phyloP scores from a whole-genome alignment of 2,329 filamentous ascomycete genomes.

The Alternaria sp. region DNA sequence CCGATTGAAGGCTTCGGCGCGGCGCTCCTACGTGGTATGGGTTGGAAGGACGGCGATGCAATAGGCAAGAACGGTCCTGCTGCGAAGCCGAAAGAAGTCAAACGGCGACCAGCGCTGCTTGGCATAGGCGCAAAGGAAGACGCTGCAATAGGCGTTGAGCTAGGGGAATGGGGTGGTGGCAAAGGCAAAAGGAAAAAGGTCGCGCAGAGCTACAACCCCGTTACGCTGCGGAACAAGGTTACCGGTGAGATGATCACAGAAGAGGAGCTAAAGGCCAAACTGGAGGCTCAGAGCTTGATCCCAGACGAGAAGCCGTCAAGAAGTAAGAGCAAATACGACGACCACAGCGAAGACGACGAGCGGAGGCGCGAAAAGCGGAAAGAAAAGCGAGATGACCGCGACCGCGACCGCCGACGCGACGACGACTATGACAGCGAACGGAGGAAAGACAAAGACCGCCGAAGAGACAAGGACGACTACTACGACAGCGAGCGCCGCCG shows the following conservation, averaged over 20 bases:
- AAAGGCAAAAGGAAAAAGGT: constrained; percentile 55
- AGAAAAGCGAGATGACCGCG: constrained; percentile 17
- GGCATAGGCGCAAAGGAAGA: constrained; percentile 89
- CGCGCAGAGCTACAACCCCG: constrained; percentile 64
- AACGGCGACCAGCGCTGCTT: constrained; percentile 77
- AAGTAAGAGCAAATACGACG: constrained; percentile 18
- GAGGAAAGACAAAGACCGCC: constrained; percentile 21
- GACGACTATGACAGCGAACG: constrained; percentile 30
- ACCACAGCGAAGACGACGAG: constrained; percentile 24
- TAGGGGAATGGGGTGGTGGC: constrained; percentile 71
- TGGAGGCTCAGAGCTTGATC: constrained; percentile 57
- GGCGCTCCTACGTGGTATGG: constrained; percentile 89
- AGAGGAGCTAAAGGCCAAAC: constrained; percentile 62
- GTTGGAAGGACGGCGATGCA: constrained; percentile 78
- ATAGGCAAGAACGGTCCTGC: constrained; percentile 57
- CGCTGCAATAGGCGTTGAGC: constrained; percentile 65
- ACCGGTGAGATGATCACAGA: constrained; percentile 69
- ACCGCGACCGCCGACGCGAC: constrained; percentile 24
- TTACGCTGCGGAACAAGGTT: constrained; percentile 65
- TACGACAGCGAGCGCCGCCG: constrained; percentile 28
- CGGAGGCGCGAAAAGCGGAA: constrained; percentile 25
- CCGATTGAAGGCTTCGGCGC: constrained; percentile 95
- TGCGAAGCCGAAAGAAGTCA: constrained; percentile 66
- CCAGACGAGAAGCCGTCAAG: constrained; percentile 45
- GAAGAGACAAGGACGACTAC: constrained; percentile 25